These are phyloP conservation scores for Fusarium lyarnte DNA, from an alignment of 2,329 filamentous ascomycete genomes.

Conservation along the genomic window DNA sequence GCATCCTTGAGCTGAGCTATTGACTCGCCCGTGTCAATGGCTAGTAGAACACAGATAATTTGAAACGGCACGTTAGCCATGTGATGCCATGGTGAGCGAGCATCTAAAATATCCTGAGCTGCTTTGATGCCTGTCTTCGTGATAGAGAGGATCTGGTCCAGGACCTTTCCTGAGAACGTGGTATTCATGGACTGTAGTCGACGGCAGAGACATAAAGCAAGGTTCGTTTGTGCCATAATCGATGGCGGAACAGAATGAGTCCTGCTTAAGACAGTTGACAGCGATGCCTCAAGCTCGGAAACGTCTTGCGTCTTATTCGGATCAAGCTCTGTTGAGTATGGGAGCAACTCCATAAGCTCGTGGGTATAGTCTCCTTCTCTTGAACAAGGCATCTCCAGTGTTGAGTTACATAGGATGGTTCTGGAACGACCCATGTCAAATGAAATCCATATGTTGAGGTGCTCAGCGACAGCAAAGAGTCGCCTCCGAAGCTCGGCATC, in stretches of 20 bases:
- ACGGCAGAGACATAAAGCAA: conserved; percentile 64
- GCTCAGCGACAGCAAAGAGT: conserved; percentile 61
- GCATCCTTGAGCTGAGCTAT: conserved; percentile 60
- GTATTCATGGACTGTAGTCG: conserved; percentile 62
- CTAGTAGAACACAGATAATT: conserved; percentile 63
- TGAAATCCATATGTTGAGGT: conserved; percentile 68
- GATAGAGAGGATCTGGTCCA: conserved; percentile 59
- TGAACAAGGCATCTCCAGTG: conserved; percentile 51
- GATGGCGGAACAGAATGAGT: conserved; percentile 54
- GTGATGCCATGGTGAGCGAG: conserved; percentile 65
- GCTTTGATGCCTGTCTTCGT: conserved; percentile 57
- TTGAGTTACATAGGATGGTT: conserved; percentile 58
- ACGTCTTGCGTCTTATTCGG: conserved; percentile 56
- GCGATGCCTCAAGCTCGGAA: conserved; percentile 54
- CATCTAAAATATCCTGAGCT: conserved; percentile 56
- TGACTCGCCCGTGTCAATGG: conserved; percentile 62
- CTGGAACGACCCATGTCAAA: conserved; percentile 67
- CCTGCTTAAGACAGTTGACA: conserved; percentile 53
- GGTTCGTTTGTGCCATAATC: conserved; percentile 62
- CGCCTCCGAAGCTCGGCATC: conserved; percentile 53
- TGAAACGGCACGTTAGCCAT: conserved; percentile 69
- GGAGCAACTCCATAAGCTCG: conserved; percentile 63
- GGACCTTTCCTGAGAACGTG: conserved; percentile 53
- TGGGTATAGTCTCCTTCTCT: conserved; percentile 54
- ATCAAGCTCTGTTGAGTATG: conserved; percentile 63